Evolutionary conservation across 2,329 filamentous ascomycete species (phyloP), one percentile per base, ranked within the genome.

Genomic region (Aspergillus latus): DNA sequence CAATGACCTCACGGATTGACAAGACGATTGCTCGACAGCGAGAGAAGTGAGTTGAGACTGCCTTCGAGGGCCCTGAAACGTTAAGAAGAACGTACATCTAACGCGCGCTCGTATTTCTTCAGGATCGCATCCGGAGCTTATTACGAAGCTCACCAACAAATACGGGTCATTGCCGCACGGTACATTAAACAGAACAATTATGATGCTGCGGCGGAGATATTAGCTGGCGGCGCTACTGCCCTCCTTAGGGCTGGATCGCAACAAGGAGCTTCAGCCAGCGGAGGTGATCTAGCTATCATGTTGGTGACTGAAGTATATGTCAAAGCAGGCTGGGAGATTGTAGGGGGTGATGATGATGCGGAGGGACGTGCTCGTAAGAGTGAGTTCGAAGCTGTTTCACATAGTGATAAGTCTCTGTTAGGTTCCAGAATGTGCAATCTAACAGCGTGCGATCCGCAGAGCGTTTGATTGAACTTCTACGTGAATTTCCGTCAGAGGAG

Each of bases 131-230:
- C 95, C 75, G 93, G 92, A 68, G 88, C 94, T 72, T 97, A 86
- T 82, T 99, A 99, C 80, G 94, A 99, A 83, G 94, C 94, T 57
- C 93, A 97, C 78, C 94, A 99, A 76, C 94, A 99, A 80, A 90
- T 96, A 64, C 91, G 94, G 61, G 92, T 97, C 53, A 93, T 97
- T 65, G 92, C 92, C 59, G 88, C 91, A 39, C 92, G 95, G 56
- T 96, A 99, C 78, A 86, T 93, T 73, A 97, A 97, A 79, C 83
- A 88, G 43, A 80, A 84, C 59, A 93, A 93, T 82, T 97, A 89
- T 83, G 74, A 82, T 64, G 88, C 91, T 10, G 94, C 95, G 47
- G 88, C 92, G 71, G 90, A 96, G 64, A 88, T 97, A 62, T 83
- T 99, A 62, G 88, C 84, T 73, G 88, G 84, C 62, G 94, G 96